Conservation (phyloP, 192 early-diverging fungal genomes). For the Coemansia sp. region DNA sequence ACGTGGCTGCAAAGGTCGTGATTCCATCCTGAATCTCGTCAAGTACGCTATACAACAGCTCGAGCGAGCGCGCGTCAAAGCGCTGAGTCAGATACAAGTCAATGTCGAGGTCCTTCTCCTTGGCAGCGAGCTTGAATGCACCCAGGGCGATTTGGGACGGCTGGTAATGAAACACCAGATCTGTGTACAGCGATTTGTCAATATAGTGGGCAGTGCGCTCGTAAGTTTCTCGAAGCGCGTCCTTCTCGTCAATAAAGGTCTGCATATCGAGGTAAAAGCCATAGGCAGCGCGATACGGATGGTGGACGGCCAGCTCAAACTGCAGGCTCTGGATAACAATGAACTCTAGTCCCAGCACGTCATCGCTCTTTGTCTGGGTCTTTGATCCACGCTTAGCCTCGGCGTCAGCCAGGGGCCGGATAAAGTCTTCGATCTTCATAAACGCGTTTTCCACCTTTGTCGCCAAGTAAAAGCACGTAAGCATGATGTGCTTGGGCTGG, state of each 20-base stretch:
- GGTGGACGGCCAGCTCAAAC: slow-evolving; percentile 73
- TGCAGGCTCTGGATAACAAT: slow-evolving; percentile 68
- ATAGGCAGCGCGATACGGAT: slow-evolving; percentile 68
- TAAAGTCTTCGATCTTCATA: slow-evolving; percentile 74
- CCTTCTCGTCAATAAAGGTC: slow-evolving; percentile 27
- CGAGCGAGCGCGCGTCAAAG: slow-evolving; percentile 46
- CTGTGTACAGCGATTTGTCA: slow-evolving; percentile 64
- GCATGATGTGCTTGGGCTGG: slow-evolving; percentile 74
- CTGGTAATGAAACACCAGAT: slow-evolving; percentile 72
- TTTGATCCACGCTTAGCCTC: slow-evolving; percentile 45
- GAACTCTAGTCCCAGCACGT: slow-evolving; percentile 66
- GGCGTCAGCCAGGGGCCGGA: slow-evolving; percentile 31
- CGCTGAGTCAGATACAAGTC: slow-evolving; percentile 51
- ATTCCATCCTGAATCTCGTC: slow-evolving; percentile 57
- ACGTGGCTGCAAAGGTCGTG: slow-evolving; percentile 33
- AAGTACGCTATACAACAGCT: slow-evolving; percentile 52
- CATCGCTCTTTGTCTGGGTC: slow-evolving; percentile 43
- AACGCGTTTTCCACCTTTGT: slow-evolving; percentile 73
- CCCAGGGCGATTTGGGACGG: slow-evolving; percentile 76
- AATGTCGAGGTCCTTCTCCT: slow-evolving; percentile 57
- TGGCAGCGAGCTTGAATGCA: slow-evolving; percentile 61
- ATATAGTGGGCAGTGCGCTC: slow-evolving; percentile 57
- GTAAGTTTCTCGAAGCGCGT: slow-evolving; percentile 48
- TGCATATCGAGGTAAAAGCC: slow-evolving; percentile 78
- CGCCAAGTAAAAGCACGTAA: slow-evolving; percentile 75